phyloP scores from a whole-genome alignment of 2,329 filamentous ascomycete species.

The Sclerotinia borealis region DNA sequence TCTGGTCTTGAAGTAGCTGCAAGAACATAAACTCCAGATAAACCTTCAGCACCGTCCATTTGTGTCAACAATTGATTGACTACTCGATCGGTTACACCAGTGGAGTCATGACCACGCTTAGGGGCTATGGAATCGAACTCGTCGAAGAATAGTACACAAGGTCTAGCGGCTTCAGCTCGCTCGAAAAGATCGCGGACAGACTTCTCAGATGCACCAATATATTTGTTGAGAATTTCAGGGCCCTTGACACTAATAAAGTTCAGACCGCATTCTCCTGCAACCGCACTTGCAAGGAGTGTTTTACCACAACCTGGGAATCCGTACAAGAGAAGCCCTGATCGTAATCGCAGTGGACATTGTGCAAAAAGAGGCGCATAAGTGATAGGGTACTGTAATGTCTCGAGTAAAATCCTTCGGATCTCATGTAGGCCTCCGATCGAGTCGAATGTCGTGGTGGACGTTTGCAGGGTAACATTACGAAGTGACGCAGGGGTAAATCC shows the following conservation, averaged over 20 bases:
- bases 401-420: slow-evolving; percentile 84
- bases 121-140: slow-evolving; percentile 98
- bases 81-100: slow-evolving; percentile 95
- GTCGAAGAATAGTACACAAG: slow-evolving; percentile 96
- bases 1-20: slow-evolving; percentile 92
- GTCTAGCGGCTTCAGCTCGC: slow-evolving; percentile 80
- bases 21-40: slow-evolving; percentile 92
- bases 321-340: slow-evolving; percentile 87
- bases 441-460: slow-evolving; percentile 85
- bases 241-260: slow-evolving; percentile 99
- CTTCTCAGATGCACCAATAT: slow-evolving; percentile 96
- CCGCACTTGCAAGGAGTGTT: slow-evolving; percentile 87
- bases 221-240: slow-evolving; percentile 97
- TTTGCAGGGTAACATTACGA: slow-evolving; percentile 88
- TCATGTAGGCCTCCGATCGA: slow-evolving; percentile 83
- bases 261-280: slow-evolving; percentile 94
- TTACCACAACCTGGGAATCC: slow-evolving; percentile 96
- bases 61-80: slow-evolving; percentile 97
- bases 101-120: slow-evolving; percentile 93
- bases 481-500: slow-evolving; percentile 94
- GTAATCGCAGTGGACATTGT: slow-evolving; percentile 87
- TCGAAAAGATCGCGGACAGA: slow-evolving; percentile 93
- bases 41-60: slow-evolving; percentile 96
- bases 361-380: slow-evolving; percentile 98
- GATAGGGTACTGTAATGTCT: slow-evolving; percentile 94